Evolutionary conservation across 1,139 yeast genomes (phyloP).

Genomic region (Magnusiomyces suaveolens): DNA sequence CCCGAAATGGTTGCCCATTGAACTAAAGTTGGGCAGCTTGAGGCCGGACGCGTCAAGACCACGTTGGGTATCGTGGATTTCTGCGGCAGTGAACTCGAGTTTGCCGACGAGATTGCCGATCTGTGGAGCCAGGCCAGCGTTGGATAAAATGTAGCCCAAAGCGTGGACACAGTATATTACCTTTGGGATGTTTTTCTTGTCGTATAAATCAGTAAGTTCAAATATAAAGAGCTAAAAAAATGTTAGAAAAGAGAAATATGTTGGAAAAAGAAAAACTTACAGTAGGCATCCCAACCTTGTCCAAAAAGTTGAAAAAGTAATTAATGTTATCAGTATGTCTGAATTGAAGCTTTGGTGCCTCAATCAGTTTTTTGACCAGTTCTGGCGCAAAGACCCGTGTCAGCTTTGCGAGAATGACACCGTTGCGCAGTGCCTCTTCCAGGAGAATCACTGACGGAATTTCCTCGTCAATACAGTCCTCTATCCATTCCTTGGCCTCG

Average conservation of each 20-base stretch:
- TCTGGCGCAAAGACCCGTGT: conserved; percentile 65
- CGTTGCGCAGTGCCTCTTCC: conserved; percentile 65
- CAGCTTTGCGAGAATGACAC: conserved; percentile 74
- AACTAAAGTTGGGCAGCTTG: conserved; percentile 35
- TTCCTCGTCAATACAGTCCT: conserved; percentile 42
- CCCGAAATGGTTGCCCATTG: conserved; percentile 33
- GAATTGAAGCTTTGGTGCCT: conserved; percentile 62
- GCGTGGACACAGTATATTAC: conserved; percentile 93
- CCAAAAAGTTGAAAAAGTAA: conserved; percentile 65
- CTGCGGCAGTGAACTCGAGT: conserved; percentile 54
- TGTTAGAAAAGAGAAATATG: conserved; percentile 8
- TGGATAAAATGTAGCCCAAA: conserved; percentile 58
- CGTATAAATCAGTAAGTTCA: conserved; percentile 87
- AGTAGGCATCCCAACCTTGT: conserved; percentile 66
- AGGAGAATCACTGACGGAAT: conserved; percentile 47
- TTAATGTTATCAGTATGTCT: conserved; percentile 91
- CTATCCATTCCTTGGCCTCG: conserved; percentile 77
- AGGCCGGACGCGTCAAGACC: conserved; percentile 43
- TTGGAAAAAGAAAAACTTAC: conserved; percentile 3
- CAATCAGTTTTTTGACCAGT: conserved; percentile 46
- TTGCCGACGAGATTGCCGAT: conserved; percentile 58
- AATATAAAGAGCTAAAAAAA: conserved; percentile 51
- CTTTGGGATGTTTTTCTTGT: conserved; percentile 84
- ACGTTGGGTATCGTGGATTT: conserved; percentile 57
- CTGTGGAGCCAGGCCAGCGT: conserved; percentile 47